These are phyloP conservation scores for Obba rivulosa DNA, from an alignment of 768 basidiomycete genomes.

Conservation along the genomic window DNA sequence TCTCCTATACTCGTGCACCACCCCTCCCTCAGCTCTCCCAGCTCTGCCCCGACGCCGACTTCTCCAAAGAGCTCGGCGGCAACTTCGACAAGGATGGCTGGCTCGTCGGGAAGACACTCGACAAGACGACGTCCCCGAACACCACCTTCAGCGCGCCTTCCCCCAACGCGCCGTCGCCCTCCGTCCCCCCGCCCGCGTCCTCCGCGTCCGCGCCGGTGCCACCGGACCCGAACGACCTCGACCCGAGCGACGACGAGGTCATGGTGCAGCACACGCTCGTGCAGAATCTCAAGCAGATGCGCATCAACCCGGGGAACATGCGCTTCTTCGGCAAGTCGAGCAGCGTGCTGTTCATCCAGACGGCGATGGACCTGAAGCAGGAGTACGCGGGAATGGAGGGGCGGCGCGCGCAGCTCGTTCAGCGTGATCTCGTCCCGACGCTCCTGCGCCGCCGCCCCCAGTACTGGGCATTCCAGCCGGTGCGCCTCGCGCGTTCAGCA, in stretches of 20 bases:
- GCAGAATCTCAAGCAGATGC: constrained; percentile 23
- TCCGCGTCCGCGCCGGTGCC: constrained; percentile 12
- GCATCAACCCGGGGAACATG: constrained; percentile 20
- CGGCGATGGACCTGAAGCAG: constrained; percentile 37
- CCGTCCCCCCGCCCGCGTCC: constrained; percentile 12
- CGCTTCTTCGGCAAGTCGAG: constrained; percentile 40
- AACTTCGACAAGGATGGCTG: constrained; percentile 35
- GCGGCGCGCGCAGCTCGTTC: neutral
- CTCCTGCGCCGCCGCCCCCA: constrained; percentile 35
- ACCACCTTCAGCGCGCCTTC: neutral
- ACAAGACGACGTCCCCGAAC: constrained; percentile 8
- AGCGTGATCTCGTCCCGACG: constrained; percentile 5
- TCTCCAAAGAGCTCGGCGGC: constrained; percentile 52
- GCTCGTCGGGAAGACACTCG: constrained; percentile 14
- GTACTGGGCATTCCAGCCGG: constrained; percentile 46
- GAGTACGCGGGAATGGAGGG: constrained; percentile 26
- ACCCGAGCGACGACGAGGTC: constrained; percentile 24
- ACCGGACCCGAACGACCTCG: constrained; percentile 21
- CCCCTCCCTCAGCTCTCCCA: constrained; percentile 19
- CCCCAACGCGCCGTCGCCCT: neutral
- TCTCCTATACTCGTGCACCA: neutral
- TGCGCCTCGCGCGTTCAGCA: constrained; percentile 22
- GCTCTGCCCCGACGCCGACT: constrained; percentile 63
- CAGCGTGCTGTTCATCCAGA: constrained; percentile 35
- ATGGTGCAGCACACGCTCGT: constrained; percentile 22